phyloP scores from a whole-genome alignment of 2,329 filamentous ascomycete species.

The Colletotrichum gloeosporioides region DNA sequence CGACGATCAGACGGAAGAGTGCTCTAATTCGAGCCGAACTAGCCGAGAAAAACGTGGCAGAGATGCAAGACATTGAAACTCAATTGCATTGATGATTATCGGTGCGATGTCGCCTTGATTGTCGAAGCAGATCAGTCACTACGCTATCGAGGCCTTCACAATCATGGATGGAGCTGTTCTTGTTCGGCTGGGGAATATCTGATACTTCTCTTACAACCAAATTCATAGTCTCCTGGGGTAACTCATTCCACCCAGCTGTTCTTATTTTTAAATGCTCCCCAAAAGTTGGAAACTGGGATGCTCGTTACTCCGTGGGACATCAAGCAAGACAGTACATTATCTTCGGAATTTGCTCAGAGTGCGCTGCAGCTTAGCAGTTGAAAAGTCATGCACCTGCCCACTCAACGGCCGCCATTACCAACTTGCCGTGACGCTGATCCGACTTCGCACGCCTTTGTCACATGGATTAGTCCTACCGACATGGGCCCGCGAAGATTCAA shows the following conservation, averaged over 20 bases:
- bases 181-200: not conserved
- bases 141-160: not conserved
- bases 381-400: not conserved
- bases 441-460: not conserved
- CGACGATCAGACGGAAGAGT: not conserved
- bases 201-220: not conserved
- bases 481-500: not conserved
- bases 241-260: not conserved
- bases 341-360: not conserved
- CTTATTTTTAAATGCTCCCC: not conserved
- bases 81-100: not conserved
- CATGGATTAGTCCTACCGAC: not conserved
- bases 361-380: not conserved
- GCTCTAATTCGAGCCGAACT: not conserved
- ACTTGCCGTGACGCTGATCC: not conserved
- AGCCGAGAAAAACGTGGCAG: not conserved
- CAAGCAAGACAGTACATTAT: not conserved
- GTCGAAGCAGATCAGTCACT: not conserved
- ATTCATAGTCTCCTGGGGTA: not conserved
- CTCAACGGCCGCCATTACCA: not conserved
- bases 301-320: not conserved
- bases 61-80: not conserved
- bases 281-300: not conserved
- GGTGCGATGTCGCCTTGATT: not conserved
- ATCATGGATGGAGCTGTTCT: not conserved